A percentile compares a stretch with the other conserved stretches of the same genome.
These are phyloP conservation scores for Mycena chlorophos DNA, from an alignment of 768 basidiomycete genomes.

Conservation along the genomic window DNA sequence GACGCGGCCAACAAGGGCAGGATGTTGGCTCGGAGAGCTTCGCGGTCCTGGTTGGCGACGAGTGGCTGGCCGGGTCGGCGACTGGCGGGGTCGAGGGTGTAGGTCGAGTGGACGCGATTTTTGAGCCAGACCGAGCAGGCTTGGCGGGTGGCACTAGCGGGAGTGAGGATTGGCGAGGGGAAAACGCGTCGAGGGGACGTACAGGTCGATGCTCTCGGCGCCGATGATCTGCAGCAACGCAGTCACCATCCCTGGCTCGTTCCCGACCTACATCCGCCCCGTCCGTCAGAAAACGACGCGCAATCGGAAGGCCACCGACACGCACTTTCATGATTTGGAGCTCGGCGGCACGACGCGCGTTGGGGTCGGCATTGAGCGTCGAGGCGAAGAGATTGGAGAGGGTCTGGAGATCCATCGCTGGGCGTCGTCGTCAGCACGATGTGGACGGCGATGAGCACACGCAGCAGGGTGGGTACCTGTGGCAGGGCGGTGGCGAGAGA, in stretches of 20 bases:
- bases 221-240: slow-evolving; percentile 85
- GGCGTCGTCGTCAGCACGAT: background rate
- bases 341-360: slow-evolving; percentile 82
- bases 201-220: slow-evolving; percentile 75
- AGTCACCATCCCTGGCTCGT: slow-evolving; percentile 81
- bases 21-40: slow-evolving; percentile 67
- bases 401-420: slow-evolving; percentile 69
- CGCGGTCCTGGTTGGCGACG: slow-evolving; percentile 69
- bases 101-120: slow-evolving; percentile 76
- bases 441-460: background rate
- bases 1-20: slow-evolving; percentile 70
- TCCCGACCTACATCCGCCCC: slow-evolving; percentile 55
- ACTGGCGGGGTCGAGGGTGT: slow-evolving; percentile 47
- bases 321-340: slow-evolving; percentile 83
- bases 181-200: slow-evolving; percentile 45
- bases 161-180: slow-evolving; percentile 7
- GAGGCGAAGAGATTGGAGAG: slow-evolving; percentile 78
- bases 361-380: slow-evolving; percentile 81
- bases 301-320: too few species aligned
- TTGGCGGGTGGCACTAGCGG: slow-evolving; percentile 71
- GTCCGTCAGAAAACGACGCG: background rate
- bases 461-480: slow-evolving; percentile 1
- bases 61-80: slow-evolving; percentile 60
- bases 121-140: slow-evolving; percentile 88
- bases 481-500: too few species aligned